Conservation (phyloP, 352 stramenopile genomes). For the Phytopythium aichiense region DNA sequence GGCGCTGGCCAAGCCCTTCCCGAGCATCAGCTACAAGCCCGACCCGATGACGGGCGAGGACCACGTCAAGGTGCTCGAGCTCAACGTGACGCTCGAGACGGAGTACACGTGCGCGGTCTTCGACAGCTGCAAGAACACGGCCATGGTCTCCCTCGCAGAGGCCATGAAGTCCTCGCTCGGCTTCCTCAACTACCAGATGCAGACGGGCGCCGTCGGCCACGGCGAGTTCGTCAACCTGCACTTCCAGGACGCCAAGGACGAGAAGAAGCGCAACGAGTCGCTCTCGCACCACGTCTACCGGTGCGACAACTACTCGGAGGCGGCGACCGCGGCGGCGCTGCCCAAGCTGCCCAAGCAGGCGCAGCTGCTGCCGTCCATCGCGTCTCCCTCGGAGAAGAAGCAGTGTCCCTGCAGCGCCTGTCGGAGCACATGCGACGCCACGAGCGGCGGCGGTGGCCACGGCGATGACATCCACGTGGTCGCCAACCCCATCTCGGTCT, state of each 20-base stretch:
- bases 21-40: constrained; percentile 60
- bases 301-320: constrained; percentile 79
- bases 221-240: constrained; percentile 82
- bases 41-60: constrained; percentile 76
- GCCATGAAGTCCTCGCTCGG: constrained; percentile 82
- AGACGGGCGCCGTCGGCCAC: constrained; percentile 83
- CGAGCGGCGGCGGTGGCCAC: constrained; percentile 20
- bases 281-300: constrained; percentile 60
- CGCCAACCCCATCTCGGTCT: constrained; percentile 63
- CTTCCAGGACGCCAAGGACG: constrained; percentile 45
- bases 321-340: constrained; percentile 16
- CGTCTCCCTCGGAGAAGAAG: constrained; percentile 40
- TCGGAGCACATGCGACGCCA: constrained; percentile 57
- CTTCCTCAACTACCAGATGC: constrained; percentile 88
- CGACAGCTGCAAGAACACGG: constrained; percentile 84
- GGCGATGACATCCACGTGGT: constrained; percentile 45
- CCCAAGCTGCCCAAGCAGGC: constrained; percentile 56
- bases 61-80: constrained; percentile 73
- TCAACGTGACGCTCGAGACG: constrained; percentile 72
- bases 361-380: constrained; percentile 65
- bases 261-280: constrained; percentile 9
- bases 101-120: constrained; percentile 74
- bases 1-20: constrained; percentile 56
- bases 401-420: constrained; percentile 78
- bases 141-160: constrained; percentile 63